Percentiles rank a stretch among this genome's conserved stretches.
These are phyloP conservation scores for Rubia tinctorum DNA, from an alignment of 305 asterid species.

Conservation along the genomic window DNA sequence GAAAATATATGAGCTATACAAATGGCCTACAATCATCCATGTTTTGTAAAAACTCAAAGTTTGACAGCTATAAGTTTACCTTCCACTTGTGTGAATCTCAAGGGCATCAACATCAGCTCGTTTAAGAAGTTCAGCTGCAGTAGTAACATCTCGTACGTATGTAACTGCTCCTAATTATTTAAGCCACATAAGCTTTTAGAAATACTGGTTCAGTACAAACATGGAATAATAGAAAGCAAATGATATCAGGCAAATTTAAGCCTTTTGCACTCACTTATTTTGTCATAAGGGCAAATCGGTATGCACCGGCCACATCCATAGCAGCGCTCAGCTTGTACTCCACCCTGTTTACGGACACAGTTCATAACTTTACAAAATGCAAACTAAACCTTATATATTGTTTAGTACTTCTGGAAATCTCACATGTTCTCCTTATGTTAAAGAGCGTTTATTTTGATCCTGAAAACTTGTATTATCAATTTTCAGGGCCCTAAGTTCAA, in stretches of 20 bases:
- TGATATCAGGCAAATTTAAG: background rate
- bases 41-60: too few relatives aligned
- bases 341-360: conserved; percentile 40
- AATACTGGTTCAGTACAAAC: background rate
- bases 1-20: background rate
- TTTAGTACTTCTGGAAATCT: too few relatives aligned
- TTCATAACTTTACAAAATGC: background rate
- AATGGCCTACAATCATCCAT: background rate
- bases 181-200: background rate
- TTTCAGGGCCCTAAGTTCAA: too few relatives aligned
- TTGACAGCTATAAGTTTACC: conserved; percentile 36
- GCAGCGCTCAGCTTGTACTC: conserved; percentile 81
- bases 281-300: conserved; percentile 84
- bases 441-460: too few relatives aligned
- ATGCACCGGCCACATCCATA: conserved; percentile 97
- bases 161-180: conserved; percentile 53
- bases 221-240: background rate
- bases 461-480: too few relatives aligned
- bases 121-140: conserved; percentile 70
- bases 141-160: conserved; percentile 61
- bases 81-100: conserved; percentile 90
- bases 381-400: background rate
- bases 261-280: conserved; percentile 52
- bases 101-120: conserved; percentile 64
- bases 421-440: too few relatives aligned